phyloP scores from a whole-genome alignment of 2,329 filamentous ascomycete species.

The Venturia oleaginea region DNA sequence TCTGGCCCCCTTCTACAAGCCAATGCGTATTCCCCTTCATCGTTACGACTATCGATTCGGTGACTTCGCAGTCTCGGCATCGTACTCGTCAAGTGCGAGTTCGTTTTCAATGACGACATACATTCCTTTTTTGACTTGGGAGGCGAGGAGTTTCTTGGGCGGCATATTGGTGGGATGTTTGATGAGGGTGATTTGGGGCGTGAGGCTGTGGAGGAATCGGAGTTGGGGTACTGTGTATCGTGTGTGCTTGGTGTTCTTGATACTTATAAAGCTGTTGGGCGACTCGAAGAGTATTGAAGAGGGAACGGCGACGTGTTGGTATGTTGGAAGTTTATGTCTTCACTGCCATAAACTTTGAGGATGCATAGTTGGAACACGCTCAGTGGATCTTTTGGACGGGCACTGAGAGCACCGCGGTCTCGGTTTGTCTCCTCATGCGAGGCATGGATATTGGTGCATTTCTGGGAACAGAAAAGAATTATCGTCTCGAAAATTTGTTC shows the following conservation, averaged over 20 bases:
- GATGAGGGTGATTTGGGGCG: not conserved
- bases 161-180: not conserved
- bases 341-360: not conserved
- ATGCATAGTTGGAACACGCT: not conserved
- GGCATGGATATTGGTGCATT: no score
- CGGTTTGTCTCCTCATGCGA: no score
- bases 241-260: not conserved
- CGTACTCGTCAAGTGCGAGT: not conserved
- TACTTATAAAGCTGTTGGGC: not conserved
- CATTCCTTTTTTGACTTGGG: not conserved
- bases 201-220: not conserved
- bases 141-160: not conserved
- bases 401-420: not conserved
- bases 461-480: no score
- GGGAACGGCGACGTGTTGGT: not conserved
- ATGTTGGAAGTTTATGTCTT: not conserved
- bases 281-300: not conserved
- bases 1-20: not conserved
- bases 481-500: no score
- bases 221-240: not conserved
- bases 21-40: not conserved
- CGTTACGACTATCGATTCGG: not conserved
- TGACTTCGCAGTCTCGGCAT: not conserved
- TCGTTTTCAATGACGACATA: not conserved
- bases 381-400: not conserved